Conservation (phyloP, 208 protist genomes). For the Trichomonas vaginalis region DNA sequence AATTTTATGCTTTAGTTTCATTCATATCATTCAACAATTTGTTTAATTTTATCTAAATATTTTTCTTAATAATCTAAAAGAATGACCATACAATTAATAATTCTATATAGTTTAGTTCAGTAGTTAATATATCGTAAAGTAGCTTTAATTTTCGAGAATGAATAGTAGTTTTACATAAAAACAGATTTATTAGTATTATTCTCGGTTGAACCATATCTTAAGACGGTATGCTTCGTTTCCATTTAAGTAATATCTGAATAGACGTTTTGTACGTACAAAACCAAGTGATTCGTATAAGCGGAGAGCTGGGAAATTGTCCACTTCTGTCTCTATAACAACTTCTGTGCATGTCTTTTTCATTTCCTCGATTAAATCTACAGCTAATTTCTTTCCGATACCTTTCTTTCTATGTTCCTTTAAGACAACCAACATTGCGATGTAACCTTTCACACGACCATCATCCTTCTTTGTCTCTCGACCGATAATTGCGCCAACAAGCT, state of each 20-base stretch:
- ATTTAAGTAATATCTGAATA: slow-evolving; percentile 19
- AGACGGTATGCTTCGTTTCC: slow-evolving; percentile 19
- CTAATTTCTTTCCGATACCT: slow-evolving; percentile 12
- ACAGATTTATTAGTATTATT: not conserved
- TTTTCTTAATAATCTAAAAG: too few relatives aligned
- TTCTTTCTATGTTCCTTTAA: not conserved
- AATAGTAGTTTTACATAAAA: too few relatives aligned
- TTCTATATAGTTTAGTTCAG: too few relatives aligned
- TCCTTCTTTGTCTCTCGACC: not conserved
- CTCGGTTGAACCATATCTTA: not conserved
- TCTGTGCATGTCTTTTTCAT: slow-evolving; percentile 2
- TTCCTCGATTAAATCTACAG: not conserved
- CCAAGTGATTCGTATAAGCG: slow-evolving; percentile 8
- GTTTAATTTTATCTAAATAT: too few relatives aligned
- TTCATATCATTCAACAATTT: too few relatives aligned
- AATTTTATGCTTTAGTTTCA: too few relatives aligned
- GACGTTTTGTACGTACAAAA: not conserved
- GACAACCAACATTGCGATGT: slow-evolving; percentile 21
- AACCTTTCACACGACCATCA: not conserved
- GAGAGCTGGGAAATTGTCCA: not conserved
- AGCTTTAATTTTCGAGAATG: too few relatives aligned
- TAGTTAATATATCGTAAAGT: too few relatives aligned
- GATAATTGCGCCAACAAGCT: not conserved
- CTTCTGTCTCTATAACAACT: not conserved
- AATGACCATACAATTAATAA: too few relatives aligned